Percentiles rank a stretch among this genome's conserved stretches.
Evolutionary conservation across 257 asterid genomes (phyloP).

Genomic region (Echites panduratus): DNA sequence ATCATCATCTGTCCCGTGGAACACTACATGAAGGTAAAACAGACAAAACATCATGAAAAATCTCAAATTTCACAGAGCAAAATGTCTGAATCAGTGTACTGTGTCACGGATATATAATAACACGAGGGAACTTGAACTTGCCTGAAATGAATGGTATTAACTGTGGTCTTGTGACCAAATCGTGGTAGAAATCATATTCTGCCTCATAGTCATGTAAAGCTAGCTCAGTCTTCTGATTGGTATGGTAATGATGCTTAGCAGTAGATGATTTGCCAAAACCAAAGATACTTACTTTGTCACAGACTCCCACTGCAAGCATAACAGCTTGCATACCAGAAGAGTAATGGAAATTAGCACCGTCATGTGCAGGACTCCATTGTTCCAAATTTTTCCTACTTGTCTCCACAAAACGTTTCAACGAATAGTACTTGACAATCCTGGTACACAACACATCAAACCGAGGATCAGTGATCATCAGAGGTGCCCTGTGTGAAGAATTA

Average conservation of each 20-base stretch:
- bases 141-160: constrained; percentile 70
- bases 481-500: constrained; percentile 64
- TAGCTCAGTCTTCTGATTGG: constrained; percentile 80
- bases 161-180: constrained; percentile 49
- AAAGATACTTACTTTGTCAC: constrained; percentile 71
- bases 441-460: constrained; percentile 65
- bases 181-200: constrained; percentile 73
- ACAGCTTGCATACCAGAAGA: constrained; percentile 97
- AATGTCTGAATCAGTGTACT: background rate
- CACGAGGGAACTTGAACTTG: constrained; percentile 58
- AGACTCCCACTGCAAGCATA: constrained; percentile 78
- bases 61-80: constrained; percentile 7
- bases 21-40: background rate
- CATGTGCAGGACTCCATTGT: constrained; percentile 70
- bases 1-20: background rate
- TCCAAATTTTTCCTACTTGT: constrained; percentile 39
- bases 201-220: constrained; percentile 86
- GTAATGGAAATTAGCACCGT: constrained; percentile 70
- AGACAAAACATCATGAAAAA: background rate
- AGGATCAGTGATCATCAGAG: constrained; percentile 68
- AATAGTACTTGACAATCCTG: constrained; percentile 78
- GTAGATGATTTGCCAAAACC: constrained; percentile 72
- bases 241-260: constrained; percentile 89
- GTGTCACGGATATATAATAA: constrained; percentile 55
- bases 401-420: constrained; percentile 53